Conservation (phyloP, 768 basidiomycete species). For the Auriscalpium vulgare region DNA sequence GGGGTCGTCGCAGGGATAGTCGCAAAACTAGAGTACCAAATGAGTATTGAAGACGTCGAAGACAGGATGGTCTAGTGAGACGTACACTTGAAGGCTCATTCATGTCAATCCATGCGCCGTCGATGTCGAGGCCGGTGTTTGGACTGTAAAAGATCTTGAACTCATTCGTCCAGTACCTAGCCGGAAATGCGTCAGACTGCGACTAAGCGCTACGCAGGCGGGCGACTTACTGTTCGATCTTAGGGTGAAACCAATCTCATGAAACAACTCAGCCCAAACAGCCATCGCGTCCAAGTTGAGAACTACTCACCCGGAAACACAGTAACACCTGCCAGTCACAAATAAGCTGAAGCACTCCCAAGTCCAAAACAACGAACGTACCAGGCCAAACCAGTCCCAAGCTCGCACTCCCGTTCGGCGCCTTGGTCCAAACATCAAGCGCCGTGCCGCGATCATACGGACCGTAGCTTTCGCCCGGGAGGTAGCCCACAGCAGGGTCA, state of each 20-base stretch:
- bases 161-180: constrained; percentile 56
- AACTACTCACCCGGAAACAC: constrained; percentile 41
- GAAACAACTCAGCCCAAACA: not conserved
- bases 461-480: constrained; percentile 39
- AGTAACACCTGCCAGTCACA: constrained; percentile 37
- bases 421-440: constrained; percentile 53
- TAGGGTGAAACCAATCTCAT: constrained; percentile 54
- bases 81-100: constrained; percentile 63
- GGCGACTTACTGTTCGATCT: constrained; percentile 36
- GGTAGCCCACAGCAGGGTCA: constrained; percentile 57
- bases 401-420: constrained; percentile 47
- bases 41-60: not conserved
- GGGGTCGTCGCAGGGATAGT: constrained; percentile 52
- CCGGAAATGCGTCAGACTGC: not conserved
- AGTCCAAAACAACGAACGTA: constrained; percentile 15
- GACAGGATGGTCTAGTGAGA: not conserved
- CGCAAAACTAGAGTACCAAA: constrained; percentile 44
- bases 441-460: constrained; percentile 47
- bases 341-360: not conserved
- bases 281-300: not conserved
- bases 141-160: constrained; percentile 50
- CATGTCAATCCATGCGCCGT: constrained; percentile 73
- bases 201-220: too few species aligned
- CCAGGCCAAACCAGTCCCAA: constrained; percentile 62
- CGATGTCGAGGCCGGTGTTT: constrained; percentile 50